These are phyloP conservation scores for Phylloporus sp. DNA, from an alignment of 768 basidiomycete species.

Conservation along the genomic window DNA sequence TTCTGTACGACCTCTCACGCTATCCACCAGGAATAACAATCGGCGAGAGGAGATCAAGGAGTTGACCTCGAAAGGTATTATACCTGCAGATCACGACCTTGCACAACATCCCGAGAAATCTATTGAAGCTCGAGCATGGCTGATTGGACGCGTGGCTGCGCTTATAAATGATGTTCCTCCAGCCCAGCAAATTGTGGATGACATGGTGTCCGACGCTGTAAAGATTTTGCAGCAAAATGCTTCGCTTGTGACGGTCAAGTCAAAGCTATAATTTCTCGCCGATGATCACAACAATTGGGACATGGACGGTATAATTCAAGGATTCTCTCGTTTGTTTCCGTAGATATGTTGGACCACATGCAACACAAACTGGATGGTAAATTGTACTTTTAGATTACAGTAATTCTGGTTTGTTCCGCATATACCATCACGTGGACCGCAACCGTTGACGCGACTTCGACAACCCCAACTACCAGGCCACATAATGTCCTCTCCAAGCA, in stretches of 20 bases:
- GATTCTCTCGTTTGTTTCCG: background rate
- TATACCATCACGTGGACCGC: constrained; percentile 18
- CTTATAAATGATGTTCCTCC: constrained; percentile 74
- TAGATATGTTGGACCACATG: background rate
- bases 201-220: constrained; percentile 66
- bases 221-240: constrained; percentile 41
- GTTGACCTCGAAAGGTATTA: constrained; percentile 76
- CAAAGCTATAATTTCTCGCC: constrained; percentile 43
- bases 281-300: background rate
- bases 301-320: background rate
- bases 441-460: background rate
- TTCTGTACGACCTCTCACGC: background rate
- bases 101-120: constrained; percentile 81
- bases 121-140: constrained; percentile 61
- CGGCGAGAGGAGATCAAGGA: constrained; percentile 77
- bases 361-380: background rate
- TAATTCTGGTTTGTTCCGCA: no score
- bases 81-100: constrained; percentile 70
- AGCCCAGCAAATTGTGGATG: constrained; percentile 78
- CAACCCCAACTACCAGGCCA: background rate
- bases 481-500: constrained; percentile 15
- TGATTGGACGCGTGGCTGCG: constrained; percentile 81
- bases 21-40: constrained; percentile 60
- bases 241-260: constrained; percentile 38
- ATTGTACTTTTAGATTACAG: no score